Evolutionary conservation across 208 protist species (phyloP), one percentile per base, ranked within the genome.

Genomic region (Acanthamoeba lenticulata): DNA sequence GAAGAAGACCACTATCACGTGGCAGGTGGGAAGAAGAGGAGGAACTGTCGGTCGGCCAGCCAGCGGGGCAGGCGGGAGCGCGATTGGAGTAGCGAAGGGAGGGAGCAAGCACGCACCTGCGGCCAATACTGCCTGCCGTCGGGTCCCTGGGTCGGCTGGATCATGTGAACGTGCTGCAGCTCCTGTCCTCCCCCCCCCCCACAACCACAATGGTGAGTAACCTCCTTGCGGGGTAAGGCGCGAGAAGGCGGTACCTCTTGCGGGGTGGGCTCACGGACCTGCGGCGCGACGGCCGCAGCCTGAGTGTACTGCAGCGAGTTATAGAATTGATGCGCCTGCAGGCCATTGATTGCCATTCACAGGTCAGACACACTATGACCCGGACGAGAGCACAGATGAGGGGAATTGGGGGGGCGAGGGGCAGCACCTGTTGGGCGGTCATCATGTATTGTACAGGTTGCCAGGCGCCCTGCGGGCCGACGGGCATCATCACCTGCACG

Each of bases 391-490:
- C 24, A 74, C 13, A 42, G 65, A 27, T 3, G n/a, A 42, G 29
- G 36, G 17, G 17, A 27, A 3, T 3, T 74, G 36, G 17, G 29
- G 27, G 27, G 60, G 13, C 21, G 29, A 69, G 60, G 60, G 19
- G 19, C 13, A 27, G 27, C 5, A 79, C 67, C 67, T 79, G 67
- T 88, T 88, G 79, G 40, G 79, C 79, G 45, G 79, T 88, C 79
- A 88, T 88, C 79, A 88, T 88, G 79, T 88, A 88, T 42, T 88
- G 79, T 62, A 88, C 79, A 60, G 79, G 79, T 60, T 88, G 79
- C 79, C 79, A 88, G 79, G 79, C 47, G 24, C 79, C 79, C 47
- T 88, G 79, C 6, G 79, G 79, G 36, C 79, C 79, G 42, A 88
- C 45, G 42, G 79, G 79, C 79, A 88, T 88, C 79, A 88, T 88